Evolutionary conservation across 257 asterid genomes (phyloP), one percentile per base, ranked within the genome.

Genomic region (Forsythia viridissima): DNA sequence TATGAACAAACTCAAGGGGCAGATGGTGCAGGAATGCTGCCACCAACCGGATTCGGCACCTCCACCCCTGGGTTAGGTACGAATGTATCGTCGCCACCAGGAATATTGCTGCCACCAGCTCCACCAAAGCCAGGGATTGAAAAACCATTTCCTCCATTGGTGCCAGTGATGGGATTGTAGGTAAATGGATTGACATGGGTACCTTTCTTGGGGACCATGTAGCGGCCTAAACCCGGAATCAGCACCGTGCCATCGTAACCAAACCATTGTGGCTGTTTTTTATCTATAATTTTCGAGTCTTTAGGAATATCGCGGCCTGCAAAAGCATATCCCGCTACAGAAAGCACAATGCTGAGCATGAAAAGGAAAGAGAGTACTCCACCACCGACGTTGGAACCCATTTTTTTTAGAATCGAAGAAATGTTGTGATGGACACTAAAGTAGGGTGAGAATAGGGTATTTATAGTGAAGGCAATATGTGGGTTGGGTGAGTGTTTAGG

Each of bases 191-290:
- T 76, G 36, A 70, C 36, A 8, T 76, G 55, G 15, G 83, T 5
- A 1, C 92, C 92, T 36, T 74, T 83, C 69, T 69, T 76, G 0
- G 95, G 97, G 77, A 89, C 11, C 77, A 86, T 74, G 55, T 57
- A 88, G 0, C 95, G 91, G 1, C 98, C 98, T 2, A 90, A 16
- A 38, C 98, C 97, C 0, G 96, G 97, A 71, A 92, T 68, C 4
- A 88, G 84, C 65, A 92, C 90, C 2, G 92, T 82, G 18, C 96
- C 90, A 8, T 93, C 97, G 52, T 74, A 76, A 12, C 52, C 70
- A n/a, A 87, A 76, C 79, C 80, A 78, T 57, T 91, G 71, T 0
- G 90, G 93, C 3, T 88, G 84, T 43, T 76, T 82, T 41, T 52
- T 76, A 80, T 85, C 76, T 36, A 34, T 20, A 20, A 20, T 10